A percentile compares a stretch with the other conserved stretches of the same genome.
These are phyloP conservation scores for Hyaloscypha hepaticicola DNA, from an alignment of 495 filamentous ascomycete genomes.

Conservation along the genomic window DNA sequence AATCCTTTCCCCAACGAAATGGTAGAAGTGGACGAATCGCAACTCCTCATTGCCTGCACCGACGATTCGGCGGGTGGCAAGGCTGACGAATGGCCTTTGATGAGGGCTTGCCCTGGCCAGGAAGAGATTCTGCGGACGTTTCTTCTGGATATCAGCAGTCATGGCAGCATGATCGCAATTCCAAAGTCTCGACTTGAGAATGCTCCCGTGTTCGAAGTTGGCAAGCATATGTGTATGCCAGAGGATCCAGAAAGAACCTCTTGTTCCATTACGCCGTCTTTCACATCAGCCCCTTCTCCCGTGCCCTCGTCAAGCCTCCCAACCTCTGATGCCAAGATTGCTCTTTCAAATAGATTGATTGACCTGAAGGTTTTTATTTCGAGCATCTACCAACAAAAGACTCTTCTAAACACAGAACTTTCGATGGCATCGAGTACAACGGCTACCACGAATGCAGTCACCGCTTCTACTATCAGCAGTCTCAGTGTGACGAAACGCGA, in stretches of 20 bases:
- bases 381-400: neutral
- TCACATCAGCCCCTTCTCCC: neutral
- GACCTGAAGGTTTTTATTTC: neutral
- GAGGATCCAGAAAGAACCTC: neutral
- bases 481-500: too few species aligned
- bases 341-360: neutral
- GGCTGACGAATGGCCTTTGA: neutral
- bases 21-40: conserved; percentile 1
- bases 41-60: neutral
- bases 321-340: neutral
- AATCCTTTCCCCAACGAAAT: neutral
- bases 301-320: neutral
- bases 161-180: neutral
- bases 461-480: neutral
- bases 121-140: neutral
- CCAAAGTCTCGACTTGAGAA: neutral
- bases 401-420: neutral
- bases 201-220: neutral
- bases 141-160: neutral
- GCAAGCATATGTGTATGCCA: neutral
- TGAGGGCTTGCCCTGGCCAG: conserved; percentile 2
- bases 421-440: neutral
- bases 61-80: neutral
- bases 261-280: neutral
- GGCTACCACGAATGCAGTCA: neutral